These are phyloP conservation scores for Tephrocybe sp. DNA, from an alignment of 768 basidiomycete species.

Conservation along the genomic window DNA sequence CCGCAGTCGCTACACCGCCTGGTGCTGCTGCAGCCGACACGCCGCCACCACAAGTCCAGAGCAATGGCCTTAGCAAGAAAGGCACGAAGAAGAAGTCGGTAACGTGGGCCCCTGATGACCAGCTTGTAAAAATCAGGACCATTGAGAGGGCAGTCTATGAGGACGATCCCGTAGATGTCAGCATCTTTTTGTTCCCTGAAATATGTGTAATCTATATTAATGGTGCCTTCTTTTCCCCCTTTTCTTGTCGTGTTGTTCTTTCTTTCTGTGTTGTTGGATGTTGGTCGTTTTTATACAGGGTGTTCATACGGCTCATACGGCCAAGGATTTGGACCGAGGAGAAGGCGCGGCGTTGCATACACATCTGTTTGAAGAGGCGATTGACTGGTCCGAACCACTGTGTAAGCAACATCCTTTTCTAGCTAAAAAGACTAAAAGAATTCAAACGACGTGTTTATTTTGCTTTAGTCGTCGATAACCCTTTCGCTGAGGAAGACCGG, in stretches of 20 bases:
- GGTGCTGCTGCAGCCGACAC: constrained; percentile 31
- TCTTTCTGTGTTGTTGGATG: constrained; percentile 23
- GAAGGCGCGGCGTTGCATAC: constrained; percentile 85
- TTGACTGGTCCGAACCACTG: constrained; percentile 83
- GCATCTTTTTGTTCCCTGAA: constrained; percentile 44
- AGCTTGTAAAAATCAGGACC: constrained; percentile 70
- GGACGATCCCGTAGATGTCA: constrained; percentile 85
- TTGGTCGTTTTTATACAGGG: constrained; percentile 53
- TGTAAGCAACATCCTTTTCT: constrained; percentile 51
- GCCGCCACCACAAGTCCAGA: constrained; percentile 21
- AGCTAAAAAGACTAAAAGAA: constrained; percentile 12
- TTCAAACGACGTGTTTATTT: constrained; percentile 14
- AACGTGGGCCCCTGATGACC: constrained; percentile 71
- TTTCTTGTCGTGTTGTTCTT: background rate
- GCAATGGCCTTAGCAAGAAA: constrained; percentile 29
- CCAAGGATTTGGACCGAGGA: constrained; percentile 84
- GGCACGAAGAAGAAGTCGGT: constrained; percentile 76
- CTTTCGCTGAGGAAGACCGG: constrained; percentile 48
- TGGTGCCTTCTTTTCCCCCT: constrained; percentile 26
- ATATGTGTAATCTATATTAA: constrained; percentile 51
- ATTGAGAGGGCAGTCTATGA: constrained; percentile 89
- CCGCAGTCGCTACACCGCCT: constrained; percentile 59
- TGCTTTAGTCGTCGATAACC: constrained; percentile 59
- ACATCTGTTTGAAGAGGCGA: constrained; percentile 78
- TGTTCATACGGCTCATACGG: constrained; percentile 62